Conservation (phyloP, 108 stramenopile species). For the Nitzschia sp. region DNA sequence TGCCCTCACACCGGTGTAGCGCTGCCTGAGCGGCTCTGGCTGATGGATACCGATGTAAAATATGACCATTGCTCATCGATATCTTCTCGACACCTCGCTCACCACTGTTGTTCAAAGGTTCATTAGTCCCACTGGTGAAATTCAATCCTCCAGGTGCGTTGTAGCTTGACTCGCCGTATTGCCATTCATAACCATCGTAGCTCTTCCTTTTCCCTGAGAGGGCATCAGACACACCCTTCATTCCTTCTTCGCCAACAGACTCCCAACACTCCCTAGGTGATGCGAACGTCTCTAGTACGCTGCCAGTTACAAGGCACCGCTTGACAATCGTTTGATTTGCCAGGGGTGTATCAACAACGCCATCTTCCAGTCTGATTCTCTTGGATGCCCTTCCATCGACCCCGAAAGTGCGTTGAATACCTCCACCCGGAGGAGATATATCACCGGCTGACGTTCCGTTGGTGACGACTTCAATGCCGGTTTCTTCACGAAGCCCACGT, state of each 20-base stretch:
- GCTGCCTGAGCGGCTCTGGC: not conserved
- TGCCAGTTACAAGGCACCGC: constrained; percentile 2
- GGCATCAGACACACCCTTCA: not conserved
- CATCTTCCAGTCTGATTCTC: not conserved
- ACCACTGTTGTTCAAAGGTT: not conserved
- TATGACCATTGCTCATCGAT: not conserved
- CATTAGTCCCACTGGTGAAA: not conserved
- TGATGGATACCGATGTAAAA: not conserved
- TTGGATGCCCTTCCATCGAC: too few relatives aligned
- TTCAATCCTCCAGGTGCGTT: too few relatives aligned
- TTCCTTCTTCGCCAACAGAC: not conserved
- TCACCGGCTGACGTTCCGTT: not conserved
- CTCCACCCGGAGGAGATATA: too few relatives aligned
- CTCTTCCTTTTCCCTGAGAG: not conserved
- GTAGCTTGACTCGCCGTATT: not conserved
- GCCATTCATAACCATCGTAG: not conserved
- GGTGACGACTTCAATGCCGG: not conserved
- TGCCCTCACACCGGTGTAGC: not conserved
- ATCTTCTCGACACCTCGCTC: constrained; percentile 1
- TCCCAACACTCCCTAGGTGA: not conserved
- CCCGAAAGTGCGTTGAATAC: too few relatives aligned
- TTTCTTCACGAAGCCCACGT: not conserved
- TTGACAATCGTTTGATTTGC: not conserved
- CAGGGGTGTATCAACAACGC: not conserved
- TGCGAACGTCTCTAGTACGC: not conserved